phyloP scores from a whole-genome alignment of 148 eudicot genomes.

The Rhododendron molle region DNA sequence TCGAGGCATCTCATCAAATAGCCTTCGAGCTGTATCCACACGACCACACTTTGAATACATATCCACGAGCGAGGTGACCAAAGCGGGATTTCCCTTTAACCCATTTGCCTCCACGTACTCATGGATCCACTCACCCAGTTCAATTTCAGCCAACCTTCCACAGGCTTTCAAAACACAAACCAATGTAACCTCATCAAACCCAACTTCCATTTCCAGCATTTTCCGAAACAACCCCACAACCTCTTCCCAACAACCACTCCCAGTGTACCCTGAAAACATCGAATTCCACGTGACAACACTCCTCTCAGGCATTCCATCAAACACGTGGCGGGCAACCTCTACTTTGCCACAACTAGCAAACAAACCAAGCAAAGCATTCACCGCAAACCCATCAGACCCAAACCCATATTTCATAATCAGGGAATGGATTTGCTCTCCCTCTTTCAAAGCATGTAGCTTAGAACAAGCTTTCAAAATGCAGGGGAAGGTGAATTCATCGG shows the following conservation, averaged over 20 bases:
- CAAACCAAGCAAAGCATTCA: conserved; percentile 31
- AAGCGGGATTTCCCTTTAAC: conserved; percentile 15
- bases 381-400: conserved; percentile 20
- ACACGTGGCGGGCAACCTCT: conserved; percentile 29
- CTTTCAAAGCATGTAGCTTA: conserved; percentile 21
- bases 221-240: conserved; percentile 24
- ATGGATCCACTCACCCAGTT: conserved; percentile 36
- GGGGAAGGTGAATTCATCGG: conserved; percentile 31
- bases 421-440: conserved; percentile 34
- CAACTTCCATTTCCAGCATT: conserved; percentile 21
- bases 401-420: conserved; percentile 21
- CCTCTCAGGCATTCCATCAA: conserved; percentile 30
- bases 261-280: conserved; percentile 30
- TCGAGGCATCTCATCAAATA: conserved; percentile 28
- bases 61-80: conserved; percentile 36
- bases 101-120: conserved; percentile 29
- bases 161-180: conserved; percentile 38
- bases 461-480: conserved; percentile 34
- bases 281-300: conserved; percentile 28
- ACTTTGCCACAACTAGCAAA: conserved; percentile 27
- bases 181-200: conserved; percentile 27
- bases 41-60: conserved; percentile 42
- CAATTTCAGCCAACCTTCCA: conserved; percentile 28
- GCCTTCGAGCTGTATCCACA: conserved; percentile 21
- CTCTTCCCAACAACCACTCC: conserved; percentile 31